Evolutionary conservation across 1,284 basidiomycete species (phyloP), one percentile per base, ranked within the genome.

Genomic region (Agroathelia rolfsii): DNA sequence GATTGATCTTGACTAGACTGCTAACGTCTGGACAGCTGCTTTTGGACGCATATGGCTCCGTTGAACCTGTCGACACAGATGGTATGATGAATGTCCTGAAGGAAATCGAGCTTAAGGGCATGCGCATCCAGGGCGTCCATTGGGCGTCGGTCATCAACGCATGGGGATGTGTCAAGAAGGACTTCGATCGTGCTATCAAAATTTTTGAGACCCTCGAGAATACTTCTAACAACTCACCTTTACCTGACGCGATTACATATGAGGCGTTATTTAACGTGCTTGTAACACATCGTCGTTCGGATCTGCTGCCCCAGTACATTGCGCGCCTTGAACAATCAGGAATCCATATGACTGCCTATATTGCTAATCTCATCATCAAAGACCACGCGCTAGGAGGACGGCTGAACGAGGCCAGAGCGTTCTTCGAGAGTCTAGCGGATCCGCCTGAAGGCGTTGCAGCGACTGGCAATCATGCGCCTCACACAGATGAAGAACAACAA

Each of bases 121-220:
- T 90, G 15, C 41, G 59, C 4, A 69, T 94, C 9, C 78, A 85
- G 42, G 86, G 89, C 15, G 80, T 75, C 4, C 94, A 98, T 58
- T 95, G 89, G 72, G 89, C 90, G 0, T 75, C 88, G 0, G 62
- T 98, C 32, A 93, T 98, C 64, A 86, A 88, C 42, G 86, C 87
- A 0, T 84, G 86, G 44, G 95, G 95, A 1, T 82, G 84, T 46
- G 76, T 83, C 28, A 62, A 69, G 29, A 81, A 81, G 50, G 72
- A 97, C 53, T 63, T 93, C 21, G 68, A 81, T 42, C 76, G 75
- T 41, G 89, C 94, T 0, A 63, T 89, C 22, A 55, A 66, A 4
- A 60, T 83, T 13, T 98, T 97, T 53, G 72, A 94, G 29, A 75
- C 78, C 7, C 86, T 96, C 48, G 45, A 64, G 10, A 54, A 50